Percentiles rank a stretch among this genome's conserved stretches.
These are phyloP conservation scores for Fusarium fracticaudum DNA, from an alignment of 2,329 filamentous ascomycete genomes.

Conservation along the genomic window DNA sequence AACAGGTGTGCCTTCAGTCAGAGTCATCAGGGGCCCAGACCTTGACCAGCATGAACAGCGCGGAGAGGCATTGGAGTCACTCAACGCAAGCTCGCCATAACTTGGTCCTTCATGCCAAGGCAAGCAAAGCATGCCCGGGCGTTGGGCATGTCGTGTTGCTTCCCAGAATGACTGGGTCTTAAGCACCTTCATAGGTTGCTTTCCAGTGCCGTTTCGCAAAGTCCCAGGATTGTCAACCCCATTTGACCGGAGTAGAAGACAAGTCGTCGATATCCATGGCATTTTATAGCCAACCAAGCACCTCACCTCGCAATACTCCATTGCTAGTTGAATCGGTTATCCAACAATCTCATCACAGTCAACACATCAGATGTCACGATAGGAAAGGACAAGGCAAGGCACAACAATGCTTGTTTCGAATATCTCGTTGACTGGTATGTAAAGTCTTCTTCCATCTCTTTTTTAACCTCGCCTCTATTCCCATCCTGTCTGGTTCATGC, in stretches of 20 bases:
- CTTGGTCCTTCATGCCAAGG: background rate
- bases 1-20: background rate
- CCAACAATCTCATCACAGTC: background rate
- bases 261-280: background rate
- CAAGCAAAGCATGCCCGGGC: background rate
- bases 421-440: constrained; percentile 32
- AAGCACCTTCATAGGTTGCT: background rate
- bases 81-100: background rate
- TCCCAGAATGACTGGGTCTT: background rate
- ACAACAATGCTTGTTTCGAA: constrained; percentile 12
- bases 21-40: background rate
- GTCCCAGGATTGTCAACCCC: background rate
- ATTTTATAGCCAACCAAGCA: background rate
- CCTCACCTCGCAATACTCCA: background rate
- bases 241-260: background rate
- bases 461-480: constrained; percentile 38
- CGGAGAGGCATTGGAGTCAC: background rate
- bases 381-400: background rate
- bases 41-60: background rate
- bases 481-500: constrained; percentile 19
- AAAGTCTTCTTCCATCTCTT: constrained; percentile 26
- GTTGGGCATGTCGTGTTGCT: background rate
- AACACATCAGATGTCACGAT: background rate
- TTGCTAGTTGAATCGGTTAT: background rate
- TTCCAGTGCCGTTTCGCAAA: too few relatives aligned